Base-by-base conservation (phyloP, 1,284 basidiomycete genomes). In the Coniophora puteana region DNA sequence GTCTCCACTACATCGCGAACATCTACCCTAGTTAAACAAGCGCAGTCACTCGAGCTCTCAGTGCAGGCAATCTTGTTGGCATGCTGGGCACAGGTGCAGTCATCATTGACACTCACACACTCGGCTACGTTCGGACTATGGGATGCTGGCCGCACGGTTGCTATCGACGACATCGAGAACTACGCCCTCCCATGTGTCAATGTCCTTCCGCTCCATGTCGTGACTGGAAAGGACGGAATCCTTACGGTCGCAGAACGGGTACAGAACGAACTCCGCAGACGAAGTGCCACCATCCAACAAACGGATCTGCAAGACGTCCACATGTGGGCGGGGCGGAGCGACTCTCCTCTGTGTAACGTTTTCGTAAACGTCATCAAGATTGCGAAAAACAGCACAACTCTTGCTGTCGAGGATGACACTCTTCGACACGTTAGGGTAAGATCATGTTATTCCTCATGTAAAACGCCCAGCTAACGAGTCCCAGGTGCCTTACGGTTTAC, bases 151-250 rank as follows among this genome's bases (percentile, higher is more conserved):
- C 58, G 73, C 36, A 65, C 67, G 5, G 67, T 65, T 12, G 45
- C 61, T 6, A 34, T 59, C 23, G 43, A 54, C 21, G 58, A 63
- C 17, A 51, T 69, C 22, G 66, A 67, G 22, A 58, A 53, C 23
- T 47, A 74, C n/a, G 67, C 68, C 3, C 51, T 65, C 8, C 72
- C 73, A 18, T 72, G 69, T 47, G 63, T 71, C 54, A 74, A 76
- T 44, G 62, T 71, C n/a, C 47, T 74, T 16, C 72, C 72, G 12
- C 52, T 74, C 28, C 55, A 61, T 42, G 56, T 72, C 10, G 36
- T 48, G 5, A 52, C 46, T 23, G 45, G 53, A 13, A 32, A 44
- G 8, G 38, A 47, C n/a, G 44, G 38, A 18, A 51, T 49, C n/a
- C 33, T 52, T 20, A 51, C 52, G 24, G 47, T 66, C 13, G 67